A percentile compares a stretch with the other conserved stretches of the same genome.
These are phyloP conservation scores for Entomortierella chlamydospora DNA, from an alignment of 192 early-diverging fungal genomes.

Conservation along the genomic window DNA sequence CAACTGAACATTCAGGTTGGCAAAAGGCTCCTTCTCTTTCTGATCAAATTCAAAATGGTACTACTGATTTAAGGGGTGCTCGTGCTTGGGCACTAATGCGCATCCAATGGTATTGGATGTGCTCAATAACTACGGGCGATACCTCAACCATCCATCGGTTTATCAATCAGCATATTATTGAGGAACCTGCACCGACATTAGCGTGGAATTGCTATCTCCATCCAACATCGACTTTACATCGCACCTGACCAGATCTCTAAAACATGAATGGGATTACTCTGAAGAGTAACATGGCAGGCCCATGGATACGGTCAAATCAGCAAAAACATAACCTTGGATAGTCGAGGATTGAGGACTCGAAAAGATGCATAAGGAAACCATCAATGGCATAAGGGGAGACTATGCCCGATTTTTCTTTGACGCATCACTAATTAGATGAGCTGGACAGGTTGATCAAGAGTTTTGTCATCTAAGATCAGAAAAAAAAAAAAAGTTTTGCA, in stretches of 20 bases:
- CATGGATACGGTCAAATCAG: background rate
- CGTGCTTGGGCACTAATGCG: background rate
- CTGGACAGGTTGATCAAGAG: too few species aligned
- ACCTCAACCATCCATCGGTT: conserved; percentile 17
- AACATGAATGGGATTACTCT: too few species aligned
- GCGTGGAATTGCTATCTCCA: too few species aligned
- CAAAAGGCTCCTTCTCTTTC: conserved; percentile 15
- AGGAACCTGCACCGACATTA: background rate
- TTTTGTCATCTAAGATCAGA: too few species aligned
- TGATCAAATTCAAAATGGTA: conserved; percentile 43
- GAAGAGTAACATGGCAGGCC: too few species aligned
- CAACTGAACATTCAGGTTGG: background rate
- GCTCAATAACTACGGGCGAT: background rate
- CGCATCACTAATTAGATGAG: too few species aligned
- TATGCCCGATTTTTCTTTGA: conserved; percentile 29
- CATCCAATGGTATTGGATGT: background rate
- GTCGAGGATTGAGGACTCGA: background rate
- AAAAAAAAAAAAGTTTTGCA: too few species aligned
- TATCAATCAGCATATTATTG: background rate
- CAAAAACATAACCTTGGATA: background rate
- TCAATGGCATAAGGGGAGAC: conserved; percentile 11
- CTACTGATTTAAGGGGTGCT: conserved; percentile 19
- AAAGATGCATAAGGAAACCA: background rate
- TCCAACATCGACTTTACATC: too few species aligned
- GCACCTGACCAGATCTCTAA: too few species aligned